Evolutionary conservation across 2,329 filamentous ascomycete genomes (phyloP), one percentile per base, ranked within the genome.

Genomic region (Plectosphaerella plurivora): DNA sequence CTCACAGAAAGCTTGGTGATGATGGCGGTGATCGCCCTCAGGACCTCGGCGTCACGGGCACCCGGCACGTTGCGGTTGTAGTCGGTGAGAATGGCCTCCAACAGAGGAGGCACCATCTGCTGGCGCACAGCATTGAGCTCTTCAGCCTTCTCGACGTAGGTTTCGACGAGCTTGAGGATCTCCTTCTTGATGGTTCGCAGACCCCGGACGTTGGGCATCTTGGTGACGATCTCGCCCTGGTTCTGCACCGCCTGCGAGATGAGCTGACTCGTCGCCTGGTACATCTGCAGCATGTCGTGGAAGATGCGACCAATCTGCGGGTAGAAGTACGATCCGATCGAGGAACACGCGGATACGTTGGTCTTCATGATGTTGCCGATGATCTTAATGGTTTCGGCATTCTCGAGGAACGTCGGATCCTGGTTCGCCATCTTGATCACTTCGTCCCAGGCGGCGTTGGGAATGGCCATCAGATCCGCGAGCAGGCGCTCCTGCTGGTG

Each of bases 281-380:
- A 99, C 95, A 99, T 99, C 64, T 94, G 93, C 53, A 99, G 77
- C 93, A 99, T 97, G 67, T 99, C 94, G 60, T 95, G 86, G 70
- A 97, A 99, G 61, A 99, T 97, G 53, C 91, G 88, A 41, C 93
- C 94, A 61, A 99, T 96, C 68, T 99, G 94, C 12, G 94, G 93
- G 65, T 96, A 97, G 71, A 99, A 99, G 73, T 97, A 99, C 50
- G 90, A 86, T 35, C 95, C 94, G 53, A 99, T 94, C 1, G 94
- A 97, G 36, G 89, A 90, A 70, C 94, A 99, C 36, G 94, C 94
- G n/a, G 95, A 93, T 5, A 99, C 94, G 63, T 99, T 99, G 1
- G 94, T 99, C 82, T 99, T 99, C 94, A 99, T 99, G 67, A 99
- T 97, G 73, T 99, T 99, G 60, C 94, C 94, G 57, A 99, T 92